Percentiles rank a stretch among this genome's conserved stretches.
phyloP scores from a whole-genome alignment of 2,329 filamentous ascomycete species.

The Colletotrichum tropicicola region DNA sequence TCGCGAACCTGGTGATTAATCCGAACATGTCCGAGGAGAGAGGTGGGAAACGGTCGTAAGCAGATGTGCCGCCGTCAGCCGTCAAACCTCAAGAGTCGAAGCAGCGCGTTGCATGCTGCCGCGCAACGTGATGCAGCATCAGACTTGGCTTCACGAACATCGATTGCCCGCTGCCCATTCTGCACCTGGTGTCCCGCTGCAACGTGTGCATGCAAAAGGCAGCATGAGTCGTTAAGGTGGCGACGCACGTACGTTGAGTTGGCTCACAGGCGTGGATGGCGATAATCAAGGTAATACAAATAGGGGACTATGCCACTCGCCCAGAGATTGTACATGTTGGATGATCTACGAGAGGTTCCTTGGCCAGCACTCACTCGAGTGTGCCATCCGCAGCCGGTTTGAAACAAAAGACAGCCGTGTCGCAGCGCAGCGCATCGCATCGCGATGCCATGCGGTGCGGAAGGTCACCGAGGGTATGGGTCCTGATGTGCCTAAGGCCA shows the following conservation, averaged over 20 bases:
- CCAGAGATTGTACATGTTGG: background rate
- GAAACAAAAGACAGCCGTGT: constrained; percentile 28
- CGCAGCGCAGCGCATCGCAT: constrained; percentile 26
- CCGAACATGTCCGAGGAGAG: constrained; percentile 1
- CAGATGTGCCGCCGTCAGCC: background rate
- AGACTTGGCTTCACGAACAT: background rate
- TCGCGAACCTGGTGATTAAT: background rate
- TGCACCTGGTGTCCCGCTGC: background rate
- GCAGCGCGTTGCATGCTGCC: background rate
- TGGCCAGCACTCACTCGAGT: background rate
- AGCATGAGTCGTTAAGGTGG: background rate
- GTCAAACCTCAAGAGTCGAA: background rate
- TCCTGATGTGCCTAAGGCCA: constrained; percentile 14
- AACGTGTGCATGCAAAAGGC: background rate
- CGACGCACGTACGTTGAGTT: background rate
- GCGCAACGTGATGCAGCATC: constrained; percentile 17
- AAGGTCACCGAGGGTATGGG: constrained; percentile 26
- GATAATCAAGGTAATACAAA: background rate
- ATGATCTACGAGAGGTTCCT: constrained; percentile 9
- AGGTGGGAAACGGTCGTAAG: background rate
- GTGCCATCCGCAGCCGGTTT: constrained; percentile 17
- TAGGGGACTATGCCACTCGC: background rate
- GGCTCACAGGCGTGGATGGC: background rate
- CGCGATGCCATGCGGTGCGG: constrained; percentile 16
- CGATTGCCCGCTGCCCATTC: background rate